Conservation (phyloP, 208 protist genomes). For the Trypanosoma cruzi region DNA sequence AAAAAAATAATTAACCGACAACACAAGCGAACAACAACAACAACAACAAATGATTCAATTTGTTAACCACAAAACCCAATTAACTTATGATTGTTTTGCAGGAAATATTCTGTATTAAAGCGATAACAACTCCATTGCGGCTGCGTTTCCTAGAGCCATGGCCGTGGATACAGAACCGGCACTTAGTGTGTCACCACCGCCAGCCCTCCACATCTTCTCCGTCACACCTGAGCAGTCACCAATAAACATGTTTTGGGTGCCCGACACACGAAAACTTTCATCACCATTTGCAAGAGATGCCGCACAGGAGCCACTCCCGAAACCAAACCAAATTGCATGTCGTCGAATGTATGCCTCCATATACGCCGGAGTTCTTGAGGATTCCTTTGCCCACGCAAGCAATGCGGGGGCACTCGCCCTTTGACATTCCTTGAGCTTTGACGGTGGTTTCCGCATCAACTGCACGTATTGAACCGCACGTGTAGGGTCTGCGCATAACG, state of each 20-base stretch:
- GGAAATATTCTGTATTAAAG: conserved; percentile 6
- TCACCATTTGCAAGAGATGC: conserved; percentile 31
- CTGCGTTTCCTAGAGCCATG: conserved; percentile 46
- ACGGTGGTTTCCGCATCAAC: conserved; percentile 50
- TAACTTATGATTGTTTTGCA: neutral
- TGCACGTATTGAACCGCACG: conserved; percentile 68
- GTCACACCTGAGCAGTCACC: conserved; percentile 73
- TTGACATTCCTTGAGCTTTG: conserved; percentile 44
- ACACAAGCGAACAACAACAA: neutral
- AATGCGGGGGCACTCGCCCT: conserved; percentile 42
- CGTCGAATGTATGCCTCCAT: conserved; percentile 64
- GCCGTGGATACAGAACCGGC: conserved; percentile 59
- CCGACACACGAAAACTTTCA: conserved; percentile 30
- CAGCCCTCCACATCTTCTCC: conserved; percentile 34
- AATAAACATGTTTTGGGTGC: conserved; percentile 55
- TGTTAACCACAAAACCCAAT: neutral
- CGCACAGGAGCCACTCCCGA: conserved; percentile 63
- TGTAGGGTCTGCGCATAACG: conserved; percentile 42
- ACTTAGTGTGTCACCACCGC: conserved; percentile 39
- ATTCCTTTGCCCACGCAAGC: conserved; percentile 40
- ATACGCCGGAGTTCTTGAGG: conserved; percentile 42
- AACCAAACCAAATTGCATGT: conserved; percentile 85
- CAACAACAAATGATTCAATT: neutral
- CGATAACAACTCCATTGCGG: conserved; percentile 33
- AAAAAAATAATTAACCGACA: neutral